A percentile compares a stretch with the other conserved stretches of the same genome.
These are phyloP conservation scores for Asterella californica DNA, from an alignment of 225 moss, liverwort and hornwort species.

Conservation along the genomic window DNA sequence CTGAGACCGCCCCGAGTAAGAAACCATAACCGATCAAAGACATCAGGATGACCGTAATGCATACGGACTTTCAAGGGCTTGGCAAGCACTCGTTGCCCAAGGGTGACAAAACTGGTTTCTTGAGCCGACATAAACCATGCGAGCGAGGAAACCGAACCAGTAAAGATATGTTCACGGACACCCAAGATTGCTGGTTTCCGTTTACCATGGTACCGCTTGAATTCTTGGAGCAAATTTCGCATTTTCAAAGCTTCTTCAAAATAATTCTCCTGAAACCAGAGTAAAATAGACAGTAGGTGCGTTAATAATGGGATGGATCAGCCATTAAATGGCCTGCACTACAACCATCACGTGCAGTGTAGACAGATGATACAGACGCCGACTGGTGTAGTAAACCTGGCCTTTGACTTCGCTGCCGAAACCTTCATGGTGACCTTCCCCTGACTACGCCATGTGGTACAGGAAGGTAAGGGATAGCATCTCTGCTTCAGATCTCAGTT, in stretches of 20 bases:
- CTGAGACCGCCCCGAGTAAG: constrained; percentile 91
- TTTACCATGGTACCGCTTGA: constrained; percentile 56
- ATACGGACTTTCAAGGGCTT: constrained; percentile 97
- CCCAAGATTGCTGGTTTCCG: constrained; percentile 95
- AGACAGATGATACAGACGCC: neutral
- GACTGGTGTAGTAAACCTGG: too few species aligned
- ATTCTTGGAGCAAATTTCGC: constrained; percentile 97
- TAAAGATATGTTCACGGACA: constrained; percentile 96
- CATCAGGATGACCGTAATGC: constrained; percentile 99
- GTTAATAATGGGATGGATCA: neutral
- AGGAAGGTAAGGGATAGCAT: too few species aligned
- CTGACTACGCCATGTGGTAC: too few species aligned
- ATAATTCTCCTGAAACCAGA: constrained; percentile 75
- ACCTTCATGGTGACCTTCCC: too few species aligned
- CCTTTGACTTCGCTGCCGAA: too few species aligned
- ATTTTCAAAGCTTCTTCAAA: constrained; percentile 98
- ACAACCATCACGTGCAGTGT: neutral
- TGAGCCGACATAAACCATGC: constrained; percentile 99
- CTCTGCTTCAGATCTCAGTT: too few species aligned
- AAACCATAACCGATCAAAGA: constrained; percentile 98
- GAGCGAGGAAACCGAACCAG: constrained; percentile 93
- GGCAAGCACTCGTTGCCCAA: constrained; percentile 94
- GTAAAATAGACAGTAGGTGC: neutral
- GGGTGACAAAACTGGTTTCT: constrained; percentile 97
- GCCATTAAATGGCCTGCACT: neutral